Base-by-base conservation (phyloP, 345 rosid species). In the Physaria fendleri region DNA sequence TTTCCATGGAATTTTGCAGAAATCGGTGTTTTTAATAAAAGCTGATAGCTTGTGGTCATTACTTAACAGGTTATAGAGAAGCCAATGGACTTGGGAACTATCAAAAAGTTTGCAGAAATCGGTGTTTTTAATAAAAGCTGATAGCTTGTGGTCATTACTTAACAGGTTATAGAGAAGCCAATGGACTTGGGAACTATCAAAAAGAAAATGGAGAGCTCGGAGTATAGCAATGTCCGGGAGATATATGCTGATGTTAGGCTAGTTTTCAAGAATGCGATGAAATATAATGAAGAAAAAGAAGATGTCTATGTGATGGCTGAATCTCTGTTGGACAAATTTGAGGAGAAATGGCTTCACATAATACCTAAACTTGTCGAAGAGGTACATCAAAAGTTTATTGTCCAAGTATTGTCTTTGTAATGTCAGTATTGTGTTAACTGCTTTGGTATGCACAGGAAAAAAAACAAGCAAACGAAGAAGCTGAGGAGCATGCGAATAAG, bases 241-340 rank as follows among this genome's bases (percentile, higher is more conserved):
- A 82, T 87, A 65, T 87, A 81, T 69, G 82, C 95, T 50, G 95
- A 87, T 71, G 95, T 87, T 33, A 82, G 95, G 65, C 73, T 87
- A 68, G 86, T 87, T 53, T 87, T 84, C 55, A 87, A 87, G 80
- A 87, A 87, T 46, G 95, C 95, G 11, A 79, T 87, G 88, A 82
- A 60, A 68, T 87, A 87, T 71, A 87, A 87, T 27, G 83, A 77
- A 35, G 87, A 79, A 68, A 80, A 79, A 62, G 68, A 79, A 24
- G 91, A 84, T 67, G 85, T 77, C 25, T 76, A 79, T 62, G 82
- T 84, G 59, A 87, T 84, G 95, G 95, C 95, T 39, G 75, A 69
- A 65, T 67, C 81, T 56, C 68, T 87, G 74, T 56, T 84, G 71
- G 77, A 74, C 68, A 87, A 79, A 67, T 80, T 87, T 48, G 87